Conservation (phyloP, 1,284 basidiomycete species). For the Meripilus lineatus region DNA sequence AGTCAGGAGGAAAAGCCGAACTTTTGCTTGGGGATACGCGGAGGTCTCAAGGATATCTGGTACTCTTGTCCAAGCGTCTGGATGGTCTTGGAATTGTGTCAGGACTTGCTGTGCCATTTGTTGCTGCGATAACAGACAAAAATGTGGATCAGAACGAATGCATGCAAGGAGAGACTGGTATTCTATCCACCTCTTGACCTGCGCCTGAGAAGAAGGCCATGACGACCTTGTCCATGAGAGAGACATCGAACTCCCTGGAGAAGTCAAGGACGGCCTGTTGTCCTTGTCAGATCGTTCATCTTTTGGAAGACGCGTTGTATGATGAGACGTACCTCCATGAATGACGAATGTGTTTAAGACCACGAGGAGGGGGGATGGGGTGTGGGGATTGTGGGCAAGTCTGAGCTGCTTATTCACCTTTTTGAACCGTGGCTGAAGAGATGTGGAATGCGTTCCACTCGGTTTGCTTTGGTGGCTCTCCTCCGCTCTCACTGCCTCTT, state of each 20-base stretch:
- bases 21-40: slow-evolving; percentile 88
- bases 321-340: slow-evolving; percentile 34
- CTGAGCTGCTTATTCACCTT: no score
- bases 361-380: no score
- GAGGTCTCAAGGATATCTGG: slow-evolving; percentile 91
- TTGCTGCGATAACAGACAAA: slow-evolving; percentile 51
- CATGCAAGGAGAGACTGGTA: not conserved
- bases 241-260: slow-evolving; percentile 30
- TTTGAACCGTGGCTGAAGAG: slow-evolving; percentile 15
- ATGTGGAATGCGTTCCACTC: slow-evolving; percentile 19
- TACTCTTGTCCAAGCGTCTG: slow-evolving; percentile 98
- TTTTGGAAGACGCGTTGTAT: not conserved
- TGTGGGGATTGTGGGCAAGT: no score
- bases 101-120: slow-evolving; percentile 86
- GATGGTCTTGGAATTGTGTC: slow-evolving; percentile 95
- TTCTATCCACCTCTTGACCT: slow-evolving; percentile 25
- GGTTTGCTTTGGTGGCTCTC: slow-evolving; percentile 15
- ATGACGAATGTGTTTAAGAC: no score
- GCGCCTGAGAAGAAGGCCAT: slow-evolving; percentile 25
- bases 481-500: slow-evolving; percentile 15
- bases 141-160: not conserved
- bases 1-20: slow-evolving; percentile 25
- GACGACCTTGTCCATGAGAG: slow-evolving; percentile 31
- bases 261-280: slow-evolving; percentile 29
- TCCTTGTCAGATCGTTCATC: not conserved